These are phyloP conservation scores for Claviceps spartinae DNA, from an alignment of 2,329 filamentous ascomycete genomes.

Conservation along the genomic window DNA sequence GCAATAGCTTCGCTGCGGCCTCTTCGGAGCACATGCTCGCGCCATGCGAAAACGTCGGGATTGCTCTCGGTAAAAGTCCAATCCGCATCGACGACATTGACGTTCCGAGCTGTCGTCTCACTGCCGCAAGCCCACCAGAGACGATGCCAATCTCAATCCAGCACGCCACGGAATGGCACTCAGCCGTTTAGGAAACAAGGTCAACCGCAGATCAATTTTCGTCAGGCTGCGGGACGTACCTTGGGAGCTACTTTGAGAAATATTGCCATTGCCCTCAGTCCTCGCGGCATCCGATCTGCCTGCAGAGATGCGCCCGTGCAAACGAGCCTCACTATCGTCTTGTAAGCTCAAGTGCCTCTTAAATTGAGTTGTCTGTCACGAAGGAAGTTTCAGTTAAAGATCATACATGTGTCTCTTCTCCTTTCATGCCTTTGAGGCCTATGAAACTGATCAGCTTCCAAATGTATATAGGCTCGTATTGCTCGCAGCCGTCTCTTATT, in stretches of 20 bases:
- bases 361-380: not conserved
- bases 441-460: not conserved
- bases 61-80: conserved; percentile 20
- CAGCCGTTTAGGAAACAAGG: conserved; percentile 8
- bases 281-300: conserved; percentile 20
- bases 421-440: not conserved
- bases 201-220: conserved; percentile 19
- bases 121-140: conserved; percentile 14
- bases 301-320: conserved; percentile 20
- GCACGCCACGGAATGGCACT: conserved; percentile 6
- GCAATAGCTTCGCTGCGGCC: conserved; percentile 21
- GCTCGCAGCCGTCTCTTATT: conserved; percentile 16
- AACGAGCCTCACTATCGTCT: conserved; percentile 17
- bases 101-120: conserved; percentile 17
- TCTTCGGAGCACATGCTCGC: conserved; percentile 17
- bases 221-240: conserved; percentile 15
- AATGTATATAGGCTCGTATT: conserved; percentile 15
- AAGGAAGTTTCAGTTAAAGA: not conserved
- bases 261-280: conserved; percentile 20
- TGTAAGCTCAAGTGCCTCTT: conserved; percentile 13
- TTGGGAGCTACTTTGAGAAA: conserved; percentile 22
- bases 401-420: not conserved
- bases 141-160: conserved; percentile 19
- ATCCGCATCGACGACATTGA: conserved; percentile 15
- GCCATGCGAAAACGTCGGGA: conserved; percentile 14